Evolutionary conservation across 768 basidiomycete genomes (phyloP).

Genomic region (Suillus paluster): DNA sequence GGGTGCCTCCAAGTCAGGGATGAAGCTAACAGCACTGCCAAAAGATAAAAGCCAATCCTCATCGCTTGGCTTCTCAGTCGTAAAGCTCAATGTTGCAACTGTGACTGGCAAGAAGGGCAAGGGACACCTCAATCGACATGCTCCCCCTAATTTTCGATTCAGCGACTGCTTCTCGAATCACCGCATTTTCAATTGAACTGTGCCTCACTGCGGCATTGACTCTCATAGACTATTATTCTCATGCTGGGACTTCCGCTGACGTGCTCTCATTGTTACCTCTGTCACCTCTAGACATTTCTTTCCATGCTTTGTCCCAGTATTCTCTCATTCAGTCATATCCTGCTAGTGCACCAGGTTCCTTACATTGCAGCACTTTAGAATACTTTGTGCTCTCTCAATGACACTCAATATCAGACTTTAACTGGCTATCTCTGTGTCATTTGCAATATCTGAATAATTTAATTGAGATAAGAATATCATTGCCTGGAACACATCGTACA

Average conservation of each 20-base stretch:
- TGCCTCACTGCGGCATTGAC: too few relatives aligned
- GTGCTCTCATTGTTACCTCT: neutral
- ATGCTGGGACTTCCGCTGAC: neutral
- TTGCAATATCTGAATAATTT: too few relatives aligned
- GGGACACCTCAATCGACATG: constrained; percentile 9
- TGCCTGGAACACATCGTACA: neutral
- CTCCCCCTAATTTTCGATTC: constrained; percentile 9
- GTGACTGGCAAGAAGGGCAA: constrained; percentile 28
- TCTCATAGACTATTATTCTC: neutral
- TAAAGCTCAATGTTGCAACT: constrained; percentile 39
- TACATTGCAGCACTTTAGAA: neutral
- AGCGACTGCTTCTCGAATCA: too few relatives aligned
- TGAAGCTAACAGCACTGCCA: neutral
- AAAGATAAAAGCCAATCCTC: constrained; percentile 23
- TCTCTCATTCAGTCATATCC: neutral
- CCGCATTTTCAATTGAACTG: too few relatives aligned
- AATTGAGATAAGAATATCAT: neutral
- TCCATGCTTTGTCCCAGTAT: neutral
- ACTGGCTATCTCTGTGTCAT: neutral
- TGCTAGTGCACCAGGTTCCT: neutral
- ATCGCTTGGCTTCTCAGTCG: constrained; percentile 48
- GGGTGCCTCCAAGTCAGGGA: constrained; percentile 14
- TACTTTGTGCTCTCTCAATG: neutral
- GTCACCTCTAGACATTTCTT: neutral
- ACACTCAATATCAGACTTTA: neutral